Conservation (phyloP, 352 stramenopile genomes). For the Phytophthora fragariaefolia region DNA sequence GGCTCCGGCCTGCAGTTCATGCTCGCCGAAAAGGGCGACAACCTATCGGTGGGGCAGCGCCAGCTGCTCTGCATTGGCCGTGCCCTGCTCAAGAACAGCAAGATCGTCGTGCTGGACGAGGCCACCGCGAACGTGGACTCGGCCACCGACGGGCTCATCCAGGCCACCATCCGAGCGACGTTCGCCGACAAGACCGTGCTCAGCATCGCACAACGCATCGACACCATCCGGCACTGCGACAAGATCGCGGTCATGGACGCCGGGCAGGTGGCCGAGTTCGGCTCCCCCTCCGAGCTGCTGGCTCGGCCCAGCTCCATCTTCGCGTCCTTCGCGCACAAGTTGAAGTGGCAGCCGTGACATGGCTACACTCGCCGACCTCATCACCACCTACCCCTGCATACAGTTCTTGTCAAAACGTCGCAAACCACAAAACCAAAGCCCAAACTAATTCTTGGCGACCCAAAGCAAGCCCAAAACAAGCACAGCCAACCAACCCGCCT, state of each 20-base stretch:
- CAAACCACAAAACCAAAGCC: too few relatives aligned
- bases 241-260: slow-evolving; percentile 34
- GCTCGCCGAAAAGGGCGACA: slow-evolving; percentile 91
- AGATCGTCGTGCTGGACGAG: slow-evolving; percentile 92
- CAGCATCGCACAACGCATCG: slow-evolving; percentile 34
- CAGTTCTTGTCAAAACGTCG: too few relatives aligned
- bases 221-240: slow-evolving; percentile 32
- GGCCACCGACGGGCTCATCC: slow-evolving; percentile 39
- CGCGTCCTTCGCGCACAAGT: not conserved
- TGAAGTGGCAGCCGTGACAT: not conserved
- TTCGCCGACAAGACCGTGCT: slow-evolving; percentile 90
- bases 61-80: slow-evolving; percentile 96
- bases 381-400: too few relatives aligned
- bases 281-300: slow-evolving; percentile 80
- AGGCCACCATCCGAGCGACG: slow-evolving; percentile 84
- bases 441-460: too few relatives aligned
- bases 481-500: slow-evolving; percentile 22
- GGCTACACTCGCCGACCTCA: too few relatives aligned
- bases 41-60: slow-evolving; percentile 94
- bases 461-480: not conserved
- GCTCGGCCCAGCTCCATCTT: not conserved
- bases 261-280: slow-evolving; percentile 89
- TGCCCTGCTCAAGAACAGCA: slow-evolving; percentile 90
- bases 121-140: slow-evolving; percentile 85
- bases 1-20: slow-evolving; percentile 71